Evolutionary conservation across 352 stramenopile species (phyloP), one percentile per base, ranked within the genome.

Genomic region (Saprolegnia parasitica): DNA sequence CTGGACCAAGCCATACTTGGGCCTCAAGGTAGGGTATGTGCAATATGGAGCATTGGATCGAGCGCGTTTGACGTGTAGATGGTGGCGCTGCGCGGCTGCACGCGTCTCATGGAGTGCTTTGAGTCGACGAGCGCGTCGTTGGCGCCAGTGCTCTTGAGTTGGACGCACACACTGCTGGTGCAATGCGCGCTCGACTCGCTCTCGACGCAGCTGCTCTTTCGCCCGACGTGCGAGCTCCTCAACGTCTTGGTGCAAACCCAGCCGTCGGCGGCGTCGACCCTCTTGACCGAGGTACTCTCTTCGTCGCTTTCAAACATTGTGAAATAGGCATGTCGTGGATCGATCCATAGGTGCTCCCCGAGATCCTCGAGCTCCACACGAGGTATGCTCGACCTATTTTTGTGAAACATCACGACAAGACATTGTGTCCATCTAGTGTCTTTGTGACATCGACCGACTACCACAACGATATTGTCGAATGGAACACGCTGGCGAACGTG

Each of bases 231-330:
- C 39, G 62, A 68, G 32, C 35, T 56, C 50, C 42, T 68, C 21
- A 68, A 68, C 24, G 62, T 68, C 4, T 15, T 68, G 15, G 46
- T 68, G 47, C 62, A 68, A 39, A 55, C 32, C 10, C 62, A 68
- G 11, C 23, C 62, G 5, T 13, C 9, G 18, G 21, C 20, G 24
- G 52, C 62, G 13, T 11, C 24, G 18, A 26, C 62, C 18, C 15
- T 61, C 23, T 60, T 68, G 45, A 37, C 42, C 13, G 20, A 16
- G 52, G 52, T 60, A 60, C n/a, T 55, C 2, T 55, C 24, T 55
- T 29, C n/a, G n/a, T n/a, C n/a, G n/a, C n/a, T n/a, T n/a, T n/a
- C n/a, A n/a, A n/a, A n/a, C n/a, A n/a, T n/a, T n/a, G n/a, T n/a
- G n/a, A n/a, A n/a, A n/a, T n/a, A n/a, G n/a, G n/a, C n/a, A n/a